Percentiles rank a stretch among this genome's conserved stretches.
Conservation (phyloP, 2,329 filamentous ascomycete genomes). For the Cryphonectria radicalis region DNA sequence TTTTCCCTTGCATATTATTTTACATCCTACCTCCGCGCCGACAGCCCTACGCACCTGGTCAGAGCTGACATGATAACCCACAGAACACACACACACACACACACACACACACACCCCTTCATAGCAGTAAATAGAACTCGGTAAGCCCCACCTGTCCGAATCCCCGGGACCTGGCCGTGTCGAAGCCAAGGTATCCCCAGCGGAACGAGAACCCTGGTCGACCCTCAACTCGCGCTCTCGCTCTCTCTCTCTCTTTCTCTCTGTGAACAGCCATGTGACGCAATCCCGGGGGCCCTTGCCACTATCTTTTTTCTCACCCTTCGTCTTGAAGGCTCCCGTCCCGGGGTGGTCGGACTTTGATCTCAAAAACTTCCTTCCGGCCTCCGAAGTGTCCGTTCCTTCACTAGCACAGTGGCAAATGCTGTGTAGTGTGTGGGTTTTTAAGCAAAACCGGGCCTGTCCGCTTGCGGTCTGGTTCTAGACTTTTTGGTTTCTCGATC, state of each 20-base stretch:
- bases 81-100: not conserved
- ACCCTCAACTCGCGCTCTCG: not conserved
- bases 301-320: not conserved
- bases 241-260: not conserved
- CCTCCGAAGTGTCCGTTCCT: not conserved
- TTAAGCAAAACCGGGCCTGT: not conserved
- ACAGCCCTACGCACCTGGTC: not conserved
- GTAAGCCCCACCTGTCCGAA: conserved; percentile 16
- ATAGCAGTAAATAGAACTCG: not conserved
- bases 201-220: not conserved
- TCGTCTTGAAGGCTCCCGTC: not conserved
- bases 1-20: not conserved
- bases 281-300: not conserved
- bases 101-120: too few species aligned
- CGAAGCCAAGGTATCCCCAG: not conserved
- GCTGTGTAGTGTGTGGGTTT: not conserved
- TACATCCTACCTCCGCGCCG: not conserved
- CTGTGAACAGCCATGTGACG: not conserved
- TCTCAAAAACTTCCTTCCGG: not conserved
- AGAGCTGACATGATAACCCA: not conserved
- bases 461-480: not conserved
- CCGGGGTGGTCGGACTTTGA: not conserved
- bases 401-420: too few species aligned
- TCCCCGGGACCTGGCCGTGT: not conserved
- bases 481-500: not conserved